Conservation (phyloP, 139 green algal species). For the Chlamydomonas sp. region DNA sequence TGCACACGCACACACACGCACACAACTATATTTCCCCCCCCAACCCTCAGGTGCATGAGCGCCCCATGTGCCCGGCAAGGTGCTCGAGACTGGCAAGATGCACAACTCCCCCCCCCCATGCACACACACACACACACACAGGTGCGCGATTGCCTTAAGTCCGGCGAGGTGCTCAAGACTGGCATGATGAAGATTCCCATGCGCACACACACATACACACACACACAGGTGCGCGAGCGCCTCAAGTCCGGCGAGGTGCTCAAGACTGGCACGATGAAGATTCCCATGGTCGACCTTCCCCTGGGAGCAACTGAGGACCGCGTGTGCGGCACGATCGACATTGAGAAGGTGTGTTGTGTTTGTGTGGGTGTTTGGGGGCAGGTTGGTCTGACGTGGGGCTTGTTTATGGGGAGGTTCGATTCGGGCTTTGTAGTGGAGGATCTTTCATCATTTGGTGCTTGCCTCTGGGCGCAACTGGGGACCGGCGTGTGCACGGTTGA, state of each 20-base stretch:
- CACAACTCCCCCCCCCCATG: too few species aligned
- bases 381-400: conserved; percentile 29
- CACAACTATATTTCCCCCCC: too few species aligned
- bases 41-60: too few species aligned
- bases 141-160: conserved; percentile 22
- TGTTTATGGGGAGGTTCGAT: not conserved
- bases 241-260: conserved; percentile 54
- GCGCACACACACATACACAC: too few species aligned
- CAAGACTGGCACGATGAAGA: conserved; percentile 43
- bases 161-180: too few species aligned
- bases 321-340: conserved; percentile 91
- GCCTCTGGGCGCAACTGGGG: not conserved
- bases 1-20: too few species aligned
- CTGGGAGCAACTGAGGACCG: conserved; percentile 87
- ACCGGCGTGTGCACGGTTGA: not conserved
- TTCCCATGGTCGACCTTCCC: conserved; percentile 78
- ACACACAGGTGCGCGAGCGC: conserved; percentile 33
- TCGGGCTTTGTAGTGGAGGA: not conserved
- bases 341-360: too few species aligned
- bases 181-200: too few species aligned
- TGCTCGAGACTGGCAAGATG: too few species aligned
- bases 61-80: conserved; percentile 40
- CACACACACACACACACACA: too few species aligned
- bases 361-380: conserved; percentile 70
- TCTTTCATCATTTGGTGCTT: too few species aligned